Conservation (phyloP, 1,284 basidiomycete genomes). For the Boletus semigastroideus region DNA sequence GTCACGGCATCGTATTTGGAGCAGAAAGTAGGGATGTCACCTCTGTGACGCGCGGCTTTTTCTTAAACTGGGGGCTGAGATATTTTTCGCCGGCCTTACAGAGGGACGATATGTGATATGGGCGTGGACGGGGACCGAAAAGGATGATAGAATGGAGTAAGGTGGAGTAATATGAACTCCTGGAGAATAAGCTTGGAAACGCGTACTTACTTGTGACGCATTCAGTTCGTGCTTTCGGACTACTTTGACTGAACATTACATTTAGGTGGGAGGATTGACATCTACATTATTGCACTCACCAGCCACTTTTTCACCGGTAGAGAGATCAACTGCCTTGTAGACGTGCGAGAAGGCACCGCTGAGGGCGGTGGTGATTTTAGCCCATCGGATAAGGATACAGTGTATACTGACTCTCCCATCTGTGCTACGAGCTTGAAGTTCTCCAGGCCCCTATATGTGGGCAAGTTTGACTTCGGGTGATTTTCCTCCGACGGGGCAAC, state of each 20-base stretch:
- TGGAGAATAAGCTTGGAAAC: constrained; percentile 15
- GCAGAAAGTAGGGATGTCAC: constrained; percentile 52
- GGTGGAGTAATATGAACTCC: constrained; percentile 35
- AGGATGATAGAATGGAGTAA: background rate
- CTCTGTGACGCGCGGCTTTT: constrained; percentile 95
- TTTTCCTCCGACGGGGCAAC: constrained; percentile 76
- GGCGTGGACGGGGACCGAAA: constrained; percentile 18
- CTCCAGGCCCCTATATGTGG: constrained; percentile 82
- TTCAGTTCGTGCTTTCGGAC: constrained; percentile 97
- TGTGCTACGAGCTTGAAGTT: constrained; percentile 81
- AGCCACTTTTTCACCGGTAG: constrained; percentile 82
- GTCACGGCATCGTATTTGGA: constrained; percentile 12
- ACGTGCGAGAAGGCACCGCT: constrained; percentile 99
- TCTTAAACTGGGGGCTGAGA: constrained; percentile 90
- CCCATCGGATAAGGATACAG: constrained; percentile 1
- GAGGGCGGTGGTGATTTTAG: constrained; percentile 10
- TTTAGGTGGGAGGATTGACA: constrained; percentile 8
- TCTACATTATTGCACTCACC: constrained; percentile 46
- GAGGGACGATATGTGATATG: constrained; percentile 23
- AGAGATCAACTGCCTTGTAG: constrained; percentile 86
- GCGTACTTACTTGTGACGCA: constrained; percentile 85
- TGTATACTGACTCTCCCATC: constrained; percentile 87
- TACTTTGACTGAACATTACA: constrained; percentile 73
- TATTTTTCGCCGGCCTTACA: constrained; percentile 87
- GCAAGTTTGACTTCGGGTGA: constrained; percentile 75